Evolutionary conservation across 192 early-diverging fungal genomes (phyloP), one percentile per base, ranked within the genome.

Genomic region (Coemansia sp.): DNA sequence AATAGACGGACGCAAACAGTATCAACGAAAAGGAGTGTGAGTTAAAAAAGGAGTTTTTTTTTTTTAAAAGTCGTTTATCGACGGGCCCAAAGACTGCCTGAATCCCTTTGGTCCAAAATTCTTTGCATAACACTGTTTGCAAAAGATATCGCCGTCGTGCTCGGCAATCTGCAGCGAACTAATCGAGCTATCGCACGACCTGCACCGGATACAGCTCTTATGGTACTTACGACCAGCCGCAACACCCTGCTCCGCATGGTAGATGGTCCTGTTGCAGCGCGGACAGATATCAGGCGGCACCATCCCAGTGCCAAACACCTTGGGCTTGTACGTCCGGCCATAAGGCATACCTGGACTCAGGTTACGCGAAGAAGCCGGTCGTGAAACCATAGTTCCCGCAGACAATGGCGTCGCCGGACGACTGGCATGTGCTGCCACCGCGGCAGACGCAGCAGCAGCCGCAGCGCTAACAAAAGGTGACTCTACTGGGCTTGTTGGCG

Each of bases 151-250:
- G 49, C 76, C 69, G 22, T 84, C 73, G 50, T 69, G 80, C 33
- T 84, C 83, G 10, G 75, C 72, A 38, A 84, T 63, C 52, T 82
- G 72, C 30, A 71, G 28, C n/a, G 83, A 77, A 34, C 61, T 61
- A 18, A 84, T 66, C 4, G 66, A 38, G 3, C 69, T 33, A 45
- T 73, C 61, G 61, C 83, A 82, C 16, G 71, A 61, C 42, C 55
- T 76, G 69, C 83, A 85, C 29, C 61, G 63, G 57, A 85, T 72
- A 33, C 83, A 85, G 16, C 32, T 22, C 48, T 69, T 75, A 69
- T 85, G 83, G 63, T 82, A 85, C 68, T 78, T 85, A 65, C 75
- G 72, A 4, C 83, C 83, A 4, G 72, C 79, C 18, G 70, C 75
- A 14, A 69, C 64, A 7, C 68, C 75, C 61, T 67, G 67, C 70